Evolutionary conservation across 495 filamentous ascomycete species (phyloP), one percentile per base, ranked within the genome.

Genomic region (Neurospora sp.): DNA sequence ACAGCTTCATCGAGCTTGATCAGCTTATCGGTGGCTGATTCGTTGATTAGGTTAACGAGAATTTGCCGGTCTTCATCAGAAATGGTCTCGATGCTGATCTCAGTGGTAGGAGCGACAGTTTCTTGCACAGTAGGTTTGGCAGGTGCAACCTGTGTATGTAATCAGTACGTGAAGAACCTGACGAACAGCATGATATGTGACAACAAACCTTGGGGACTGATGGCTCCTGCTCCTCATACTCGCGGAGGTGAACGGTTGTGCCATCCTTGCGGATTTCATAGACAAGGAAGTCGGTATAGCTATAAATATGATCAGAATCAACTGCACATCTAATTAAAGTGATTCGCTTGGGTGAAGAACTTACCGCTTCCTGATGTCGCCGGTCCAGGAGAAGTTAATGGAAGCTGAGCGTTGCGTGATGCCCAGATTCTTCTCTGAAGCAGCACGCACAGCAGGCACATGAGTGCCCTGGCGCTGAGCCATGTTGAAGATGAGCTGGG

Each of bases 271-370:
- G 81, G 75, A 99, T 96, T 83, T 99, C 96, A 79, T 97, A 93
- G 72, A 99, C 96, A 69, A 95, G 83, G 81, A 99, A 99, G 79
- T 99, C 96, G 16, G 94, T 97, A 82, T 94, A 99, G 76, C 93
- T 96, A 72, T 40, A 39, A 9, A 66, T 37, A 4, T 0, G 20
- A 2, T 72, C 53, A 69, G 53, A 69, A 72, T 14, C 14, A 39
- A 3, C 20, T 27, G 31, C 53, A 42, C 22, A 8, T 39, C 27
- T 14, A n/a, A 1, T 37, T 46, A 6, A 8, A 37, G n/a, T 16
- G 40, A 46, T 7, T 7, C 1, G 16, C 9, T 16, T 68, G 40
- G 10, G 40, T 8, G 31, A 14, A 53, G 39, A 7, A 69, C 78
- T 61, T 78, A 82, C 80, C 81, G 78, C 75, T 82, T 81, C 75